These are phyloP conservation scores for Aquilaria agallochum DNA, from an alignment of 441 rosid genomes.

Conservation along the genomic window DNA sequence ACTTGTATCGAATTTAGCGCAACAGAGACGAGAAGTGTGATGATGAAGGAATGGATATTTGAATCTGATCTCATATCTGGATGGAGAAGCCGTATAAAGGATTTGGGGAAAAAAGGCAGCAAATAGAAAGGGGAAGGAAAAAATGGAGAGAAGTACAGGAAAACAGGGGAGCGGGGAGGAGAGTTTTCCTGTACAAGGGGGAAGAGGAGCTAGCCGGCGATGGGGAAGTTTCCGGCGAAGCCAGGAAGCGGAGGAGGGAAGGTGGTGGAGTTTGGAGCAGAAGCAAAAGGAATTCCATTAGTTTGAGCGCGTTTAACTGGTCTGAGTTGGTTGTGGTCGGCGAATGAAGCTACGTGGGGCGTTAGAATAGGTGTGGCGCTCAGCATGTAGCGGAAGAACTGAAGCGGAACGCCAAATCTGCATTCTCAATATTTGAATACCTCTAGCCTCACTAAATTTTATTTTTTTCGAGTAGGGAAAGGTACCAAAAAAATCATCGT, in stretches of 20 bases:
- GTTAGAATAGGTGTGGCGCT: slow-evolving; percentile 20
- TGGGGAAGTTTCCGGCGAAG: not conserved
- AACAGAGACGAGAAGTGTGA: slow-evolving; percentile 25
- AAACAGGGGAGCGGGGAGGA: slow-evolving; percentile 9
- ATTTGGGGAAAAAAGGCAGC: slow-evolving; percentile 1
- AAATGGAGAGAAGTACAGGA: slow-evolving; percentile 14
- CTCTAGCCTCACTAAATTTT: too few species aligned
- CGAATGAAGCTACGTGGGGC: not conserved
- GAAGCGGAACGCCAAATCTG: slow-evolving; percentile 12
- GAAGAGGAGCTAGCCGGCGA: slow-evolving; percentile 12
- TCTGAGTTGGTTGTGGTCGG: not conserved
- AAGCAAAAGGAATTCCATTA: not conserved
- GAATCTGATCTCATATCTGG: slow-evolving; percentile 37
- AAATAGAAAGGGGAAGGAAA: slow-evolving; percentile 6
- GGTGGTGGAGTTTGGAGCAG: slow-evolving; percentile 3
- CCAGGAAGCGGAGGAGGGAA: slow-evolving; percentile 18
- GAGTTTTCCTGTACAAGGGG: slow-evolving; percentile 5
- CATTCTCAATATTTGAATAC: not conserved
- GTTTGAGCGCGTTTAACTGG: not conserved
- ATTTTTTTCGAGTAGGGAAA: too few species aligned
- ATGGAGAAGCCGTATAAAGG: not conserved
- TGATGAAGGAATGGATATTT: slow-evolving; percentile 12
- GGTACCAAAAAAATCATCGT: too few species aligned
- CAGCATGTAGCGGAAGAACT: slow-evolving; percentile 14
- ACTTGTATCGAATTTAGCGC: slow-evolving; percentile 15